These are phyloP conservation scores for Penicillium turbatum DNA, from an alignment of 495 filamentous ascomycete genomes.

Conservation along the genomic window DNA sequence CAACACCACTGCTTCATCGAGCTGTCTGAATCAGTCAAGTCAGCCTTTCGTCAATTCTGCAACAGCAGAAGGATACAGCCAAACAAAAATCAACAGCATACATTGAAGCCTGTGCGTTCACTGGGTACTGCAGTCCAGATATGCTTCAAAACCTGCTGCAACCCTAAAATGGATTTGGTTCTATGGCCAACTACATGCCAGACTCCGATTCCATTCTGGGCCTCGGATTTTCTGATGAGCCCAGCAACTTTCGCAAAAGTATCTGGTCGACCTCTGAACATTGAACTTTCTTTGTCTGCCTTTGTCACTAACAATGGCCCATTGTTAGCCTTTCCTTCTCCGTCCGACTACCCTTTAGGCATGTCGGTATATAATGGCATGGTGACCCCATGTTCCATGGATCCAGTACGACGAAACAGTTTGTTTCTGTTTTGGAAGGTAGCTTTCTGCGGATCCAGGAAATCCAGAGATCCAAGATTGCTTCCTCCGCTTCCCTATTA, in stretches of 20 bases:
- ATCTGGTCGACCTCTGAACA: background rate
- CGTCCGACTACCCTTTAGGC: background rate
- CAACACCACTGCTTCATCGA: no score
- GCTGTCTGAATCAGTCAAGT: no score
- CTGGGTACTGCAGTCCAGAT: background rate
- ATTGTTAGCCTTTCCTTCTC: background rate
- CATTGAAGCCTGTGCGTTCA: background rate
- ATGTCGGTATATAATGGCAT: background rate
- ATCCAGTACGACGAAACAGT: background rate
- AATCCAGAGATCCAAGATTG: background rate
- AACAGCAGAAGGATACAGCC: no score
- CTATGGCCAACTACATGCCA: background rate
- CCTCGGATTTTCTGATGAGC: background rate
- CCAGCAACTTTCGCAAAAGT: background rate
- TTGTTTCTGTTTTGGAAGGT: background rate
- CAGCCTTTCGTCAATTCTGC: no score
- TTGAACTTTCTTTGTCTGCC: background rate
- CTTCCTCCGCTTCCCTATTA: no score
- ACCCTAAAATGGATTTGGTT: background rate
- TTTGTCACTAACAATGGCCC: background rate
- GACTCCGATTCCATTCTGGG: background rate
- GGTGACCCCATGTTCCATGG: background rate
- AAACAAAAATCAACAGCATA: background rate
- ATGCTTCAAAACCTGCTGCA: background rate
- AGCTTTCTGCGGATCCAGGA: background rate